Evolutionary conservation across 176 grass and related monocot genomes (phyloP).

Genomic region (Raddia distichophylla): DNA sequence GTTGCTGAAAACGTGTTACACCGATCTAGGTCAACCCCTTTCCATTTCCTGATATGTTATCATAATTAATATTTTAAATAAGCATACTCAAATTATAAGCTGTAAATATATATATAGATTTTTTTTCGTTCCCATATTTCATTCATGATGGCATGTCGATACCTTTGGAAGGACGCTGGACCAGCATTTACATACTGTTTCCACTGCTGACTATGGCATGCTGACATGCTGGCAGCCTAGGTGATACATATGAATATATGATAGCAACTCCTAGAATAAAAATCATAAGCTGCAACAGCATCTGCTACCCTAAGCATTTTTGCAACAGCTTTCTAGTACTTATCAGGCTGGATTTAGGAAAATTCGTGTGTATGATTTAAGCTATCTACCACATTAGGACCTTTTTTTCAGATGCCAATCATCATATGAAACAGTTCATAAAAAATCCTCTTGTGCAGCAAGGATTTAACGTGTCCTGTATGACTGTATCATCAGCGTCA

Average conservation of each 20-base stretch:
- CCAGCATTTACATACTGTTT: not conserved
- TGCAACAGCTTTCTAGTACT: not conserved
- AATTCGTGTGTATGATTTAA: not conserved
- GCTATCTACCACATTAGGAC: not conserved
- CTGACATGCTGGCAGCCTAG: not conserved
- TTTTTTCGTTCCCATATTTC: not conserved
- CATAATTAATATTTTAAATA: conserved; percentile 4
- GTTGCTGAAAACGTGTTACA: conserved; percentile 1
- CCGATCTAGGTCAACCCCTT: not conserved
- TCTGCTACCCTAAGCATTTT: not conserved
- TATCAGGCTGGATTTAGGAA: not conserved
- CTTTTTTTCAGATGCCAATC: not conserved
- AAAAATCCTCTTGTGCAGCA: not conserved
- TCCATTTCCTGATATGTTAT: not conserved
- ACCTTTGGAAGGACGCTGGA: not conserved
- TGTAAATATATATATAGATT: not conserved
- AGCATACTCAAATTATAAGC: not conserved
- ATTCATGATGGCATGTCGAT: not conserved
- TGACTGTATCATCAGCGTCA: not conserved
- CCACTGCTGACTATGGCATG: not conserved
- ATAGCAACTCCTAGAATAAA: not conserved
- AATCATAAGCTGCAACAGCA: not conserved
- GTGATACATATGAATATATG: not conserved
- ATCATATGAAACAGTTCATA: not conserved
- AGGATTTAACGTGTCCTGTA: conserved; percentile 9